Conservation (phyloP, 2,329 filamentous ascomycete genomes). For the Pseudogymnoascus sp. region DNA sequence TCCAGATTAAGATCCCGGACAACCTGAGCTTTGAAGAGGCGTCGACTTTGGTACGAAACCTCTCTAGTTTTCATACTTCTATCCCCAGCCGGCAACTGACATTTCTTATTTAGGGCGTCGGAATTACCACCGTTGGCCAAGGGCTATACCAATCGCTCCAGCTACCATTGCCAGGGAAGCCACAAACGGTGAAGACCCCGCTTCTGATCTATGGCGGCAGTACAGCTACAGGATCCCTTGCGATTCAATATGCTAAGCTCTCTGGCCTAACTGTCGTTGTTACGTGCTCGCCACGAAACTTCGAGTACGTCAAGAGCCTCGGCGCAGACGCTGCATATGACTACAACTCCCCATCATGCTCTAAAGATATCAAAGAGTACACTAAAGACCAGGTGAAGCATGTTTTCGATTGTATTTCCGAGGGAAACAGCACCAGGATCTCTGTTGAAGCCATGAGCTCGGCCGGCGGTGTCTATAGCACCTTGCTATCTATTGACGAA, state of each 20-base stretch:
- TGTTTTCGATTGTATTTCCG: conserved; percentile 42
- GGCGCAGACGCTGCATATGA: conserved; percentile 42
- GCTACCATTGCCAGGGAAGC: conserved; percentile 24
- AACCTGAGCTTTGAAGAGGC: conserved; percentile 39
- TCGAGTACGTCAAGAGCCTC: conserved; percentile 36
- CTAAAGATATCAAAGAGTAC: conserved; percentile 37
- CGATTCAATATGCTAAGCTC: conserved; percentile 41
- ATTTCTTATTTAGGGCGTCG: conserved; percentile 12
- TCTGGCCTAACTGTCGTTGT: conserved; percentile 32
- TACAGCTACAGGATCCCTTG: conserved; percentile 41
- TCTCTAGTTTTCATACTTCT: neutral
- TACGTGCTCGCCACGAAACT: conserved; percentile 40
- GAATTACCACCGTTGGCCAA: conserved; percentile 37
- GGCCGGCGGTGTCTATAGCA: conserved; percentile 31
- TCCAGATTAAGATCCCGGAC: conserved; percentile 38
- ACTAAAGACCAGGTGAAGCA: conserved; percentile 36
- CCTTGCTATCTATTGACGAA: conserved; percentile 31
- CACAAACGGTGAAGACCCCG: conserved; percentile 19
- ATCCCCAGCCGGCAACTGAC: neutral
- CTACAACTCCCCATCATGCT: conserved; percentile 38
- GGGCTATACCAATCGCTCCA: conserved; percentile 38
- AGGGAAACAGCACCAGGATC: conserved; percentile 30
- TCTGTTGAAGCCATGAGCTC: conserved; percentile 33
- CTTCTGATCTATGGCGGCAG: conserved; percentile 43
- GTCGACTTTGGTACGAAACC: conserved; percentile 22